Base-by-base conservation (phyloP, 1,284 basidiomycete species). In the Xanthoconium separans region DNA sequence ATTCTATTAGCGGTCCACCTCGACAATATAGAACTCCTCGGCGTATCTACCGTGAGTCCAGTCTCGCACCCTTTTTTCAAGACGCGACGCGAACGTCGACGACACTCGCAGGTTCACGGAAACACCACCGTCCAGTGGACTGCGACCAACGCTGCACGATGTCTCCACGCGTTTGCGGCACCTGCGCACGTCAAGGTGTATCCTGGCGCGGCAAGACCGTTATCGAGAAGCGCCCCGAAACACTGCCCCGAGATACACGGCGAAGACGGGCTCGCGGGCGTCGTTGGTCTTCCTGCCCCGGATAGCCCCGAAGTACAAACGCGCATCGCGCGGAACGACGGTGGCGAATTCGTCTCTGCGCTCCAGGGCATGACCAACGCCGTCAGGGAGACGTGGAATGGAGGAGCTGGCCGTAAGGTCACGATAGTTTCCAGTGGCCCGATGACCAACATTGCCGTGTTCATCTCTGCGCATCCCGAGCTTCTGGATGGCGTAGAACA, bases 361-460 rank as follows among this genome's bases (percentile, higher is more conserved):
- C 63, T 91, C 4, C 80, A 88, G 43, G 91, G 83, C 5, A 84
- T 93, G 72, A 76, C 81, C 0, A 64, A 65, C n/a, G 76, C 80
- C 3, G 73, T 92, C 50, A 78, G 71, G 52, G 62, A 76, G 4
- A 72, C 73, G 1, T 87, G 84, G 84, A 76, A 79, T 8, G 70
- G 71, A 13, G 83, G 84, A 2, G 57, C 63, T 4, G 85, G 84
- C 1, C 61, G 70, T 36, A 81, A 86, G 66, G 77, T 88, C 6
- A 80, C 81, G 2, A 62, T 94, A 5, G 78, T 91, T 2, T 89
- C 91, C 0, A 84, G 80, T 6, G 91, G 91, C 0, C 87, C 91
- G 4, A 83, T 91, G 82, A 93, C 91, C n/a, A 94, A 94, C 61
- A 76, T 90, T 36, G 91, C 89, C 0, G 72, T 92, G 2, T 91